These are phyloP conservation scores for Geotrichum siamense DNA, from an alignment of 1,139 yeast genomes.

Conservation along the genomic window DNA sequence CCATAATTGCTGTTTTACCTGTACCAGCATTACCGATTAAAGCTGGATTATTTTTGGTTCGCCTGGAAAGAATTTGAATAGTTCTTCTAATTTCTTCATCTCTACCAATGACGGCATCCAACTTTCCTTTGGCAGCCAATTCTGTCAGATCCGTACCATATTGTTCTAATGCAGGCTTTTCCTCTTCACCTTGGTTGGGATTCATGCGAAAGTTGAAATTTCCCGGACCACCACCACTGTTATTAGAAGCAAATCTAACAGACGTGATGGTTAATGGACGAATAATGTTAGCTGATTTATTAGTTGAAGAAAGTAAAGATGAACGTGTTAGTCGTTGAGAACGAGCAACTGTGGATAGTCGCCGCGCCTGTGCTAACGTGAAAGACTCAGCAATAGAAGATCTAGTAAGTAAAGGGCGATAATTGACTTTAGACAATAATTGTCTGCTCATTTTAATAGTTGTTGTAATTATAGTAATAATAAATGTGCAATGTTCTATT, in stretches of 20 bases:
- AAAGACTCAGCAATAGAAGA: neutral
- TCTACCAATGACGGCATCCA: constrained; percentile 95
- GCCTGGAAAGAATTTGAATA: constrained; percentile 79
- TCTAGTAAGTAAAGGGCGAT: neutral
- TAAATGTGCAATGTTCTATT: no score
- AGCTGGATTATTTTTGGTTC: constrained; percentile 93
- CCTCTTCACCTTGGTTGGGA: constrained; percentile 38
- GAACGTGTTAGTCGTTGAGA: neutral
- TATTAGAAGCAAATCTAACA: constrained; percentile 12
- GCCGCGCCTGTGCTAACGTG: neutral
- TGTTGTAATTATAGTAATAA: no score
- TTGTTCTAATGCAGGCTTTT: constrained; percentile 73
- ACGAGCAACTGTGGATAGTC: neutral
- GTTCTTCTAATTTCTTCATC: constrained; percentile 93
- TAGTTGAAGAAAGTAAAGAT: neutral
- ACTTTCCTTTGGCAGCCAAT: constrained; percentile 79
- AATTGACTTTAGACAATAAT: neutral
- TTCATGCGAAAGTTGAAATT: constrained; percentile 18
- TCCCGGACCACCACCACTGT: constrained; percentile 11
- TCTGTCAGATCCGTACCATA: constrained; percentile 81
- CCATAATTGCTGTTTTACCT: constrained; percentile 94
- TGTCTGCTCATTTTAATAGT: constrained; percentile 6
- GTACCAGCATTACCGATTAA: constrained; percentile 95
- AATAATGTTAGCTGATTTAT: neutral
- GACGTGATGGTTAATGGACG: neutral